Evolutionary conservation across 2,329 filamentous ascomycete species (phyloP), one percentile per base, ranked within the genome.

Genomic region (Fusarium staphyleae): DNA sequence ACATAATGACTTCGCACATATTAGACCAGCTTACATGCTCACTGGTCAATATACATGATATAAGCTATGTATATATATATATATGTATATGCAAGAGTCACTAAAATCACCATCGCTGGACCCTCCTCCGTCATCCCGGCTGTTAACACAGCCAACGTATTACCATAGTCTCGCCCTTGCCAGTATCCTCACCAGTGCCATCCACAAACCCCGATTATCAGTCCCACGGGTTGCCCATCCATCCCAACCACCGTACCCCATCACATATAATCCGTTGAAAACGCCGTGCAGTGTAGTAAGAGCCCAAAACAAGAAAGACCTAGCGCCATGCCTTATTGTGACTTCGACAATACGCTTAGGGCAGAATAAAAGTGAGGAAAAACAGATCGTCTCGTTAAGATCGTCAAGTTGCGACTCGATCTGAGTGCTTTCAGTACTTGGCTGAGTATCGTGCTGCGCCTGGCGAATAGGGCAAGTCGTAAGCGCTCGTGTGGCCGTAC

Each of bases 401-500:
- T 42, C 55, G 51, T 52, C 48, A 57, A 54, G 45, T 41, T 32
- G 22, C 18, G 28, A 36, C 45, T 26, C 18, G 40, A 35, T 47
- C 50, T 18, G 30, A 41, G n/a, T 16, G 24, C 6, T 22, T 28
- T 70, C 70, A 80, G 66, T 81, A 81, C 63, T 79, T 78, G 48
- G 70, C 57, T 44, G 79, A 81, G 67, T 77, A 78, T 24, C 79
- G 73, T 40, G 71, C 72, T 14, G 74, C 59, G 44, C 70, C 45
- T 26, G 77, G 78, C 26, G 80, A 80, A 67, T 79, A 81, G 5
- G 79, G 74, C 63, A 80, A 73, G 49, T 85, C 82, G 68, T 80
- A 84, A 6, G 75, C 72, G 57, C 77, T 81, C 2, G 82, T 77
- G 32, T 86, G 85, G 43, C 78, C 80, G 57, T 85, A 86, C 2